phyloP scores from a whole-genome alignment of 192 early-diverging fungal genomes.

The Chytriomyces sp. region DNA sequence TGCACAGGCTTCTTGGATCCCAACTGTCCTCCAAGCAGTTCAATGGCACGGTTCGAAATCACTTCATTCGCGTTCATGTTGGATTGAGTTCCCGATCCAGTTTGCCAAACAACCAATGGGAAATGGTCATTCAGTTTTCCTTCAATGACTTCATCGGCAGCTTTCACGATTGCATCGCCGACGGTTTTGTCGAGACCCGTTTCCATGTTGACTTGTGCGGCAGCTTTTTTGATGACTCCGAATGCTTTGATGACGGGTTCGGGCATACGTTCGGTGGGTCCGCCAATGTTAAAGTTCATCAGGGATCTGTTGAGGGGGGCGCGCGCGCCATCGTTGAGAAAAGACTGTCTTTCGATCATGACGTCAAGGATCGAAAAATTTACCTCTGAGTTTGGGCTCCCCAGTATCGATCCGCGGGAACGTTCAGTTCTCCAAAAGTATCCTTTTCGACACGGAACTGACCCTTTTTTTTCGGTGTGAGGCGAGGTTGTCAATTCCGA shows the following conservation, averaged over 20 bases:
- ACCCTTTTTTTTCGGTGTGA: slow-evolving; percentile 1
- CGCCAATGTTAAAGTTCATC: slow-evolving; percentile 98
- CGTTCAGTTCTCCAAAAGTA: slow-evolving; percentile 94
- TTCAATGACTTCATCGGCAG: slow-evolving; percentile 72
- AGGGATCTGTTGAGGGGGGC: slow-evolving; percentile 64
- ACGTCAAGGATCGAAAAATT: slow-evolving; percentile 20
- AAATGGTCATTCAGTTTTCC: slow-evolving; percentile 95
- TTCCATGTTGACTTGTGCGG: slow-evolving; percentile 91
- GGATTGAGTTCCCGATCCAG: slow-evolving; percentile 97
- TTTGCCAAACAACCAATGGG: slow-evolving; percentile 96
- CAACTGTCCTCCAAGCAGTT: slow-evolving; percentile 85
- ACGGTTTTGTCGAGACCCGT: slow-evolving; percentile 82
- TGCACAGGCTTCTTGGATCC: slow-evolving; percentile 95
- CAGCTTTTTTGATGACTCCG: slow-evolving; percentile 94
- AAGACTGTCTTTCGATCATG: neutral
- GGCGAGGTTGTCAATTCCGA: neutral
- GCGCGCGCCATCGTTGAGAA: neutral
- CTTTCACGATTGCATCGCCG: slow-evolving; percentile 82
- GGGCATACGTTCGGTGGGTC: slow-evolving; percentile 90
- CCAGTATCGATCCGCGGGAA: slow-evolving; percentile 96
- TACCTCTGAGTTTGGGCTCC: slow-evolving; percentile 96
- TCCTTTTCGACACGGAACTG: slow-evolving; percentile 59
- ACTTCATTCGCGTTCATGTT: slow-evolving; percentile 77
- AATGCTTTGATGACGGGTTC: slow-evolving; percentile 93
- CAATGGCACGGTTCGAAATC: slow-evolving; percentile 98